phyloP scores from a whole-genome alignment of 805 yeast species.

The Candida caryicola region DNA sequence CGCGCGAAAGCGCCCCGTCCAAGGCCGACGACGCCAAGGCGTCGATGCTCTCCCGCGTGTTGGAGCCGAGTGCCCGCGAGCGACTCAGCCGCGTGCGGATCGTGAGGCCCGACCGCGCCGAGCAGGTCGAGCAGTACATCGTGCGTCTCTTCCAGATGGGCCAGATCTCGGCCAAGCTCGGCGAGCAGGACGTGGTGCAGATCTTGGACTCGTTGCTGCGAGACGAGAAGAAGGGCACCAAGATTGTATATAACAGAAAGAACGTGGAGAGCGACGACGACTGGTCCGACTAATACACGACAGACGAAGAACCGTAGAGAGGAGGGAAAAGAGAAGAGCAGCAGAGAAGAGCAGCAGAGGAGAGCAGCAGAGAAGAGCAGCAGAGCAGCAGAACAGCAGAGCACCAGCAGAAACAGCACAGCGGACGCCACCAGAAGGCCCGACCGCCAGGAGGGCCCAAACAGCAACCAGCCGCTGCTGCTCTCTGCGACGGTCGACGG shows the following conservation, averaged over 20 bases:
- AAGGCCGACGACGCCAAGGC: constrained; percentile 40
- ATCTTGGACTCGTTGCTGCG: constrained; percentile 79
- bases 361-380: no score
- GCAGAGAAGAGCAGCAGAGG: no score
- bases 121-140: constrained; percentile 79
- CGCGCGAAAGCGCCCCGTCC: constrained; percentile 6
- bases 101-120: constrained; percentile 89
- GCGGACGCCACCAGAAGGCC: no score
- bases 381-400: no score
- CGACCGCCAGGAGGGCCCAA: no score
- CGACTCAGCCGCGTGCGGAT: constrained; percentile 80
- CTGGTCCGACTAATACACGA: constrained; percentile 10
- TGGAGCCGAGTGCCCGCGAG: constrained; percentile 83
- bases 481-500: no score
- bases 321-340: no score
- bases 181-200: constrained; percentile 78
- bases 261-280: constrained; percentile 12
- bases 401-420: no score
- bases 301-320: no score
- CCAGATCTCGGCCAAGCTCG: constrained; percentile 67
- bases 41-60: constrained; percentile 57
- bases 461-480: no score
- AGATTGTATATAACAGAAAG: constrained; percentile 47
- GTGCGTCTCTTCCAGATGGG: constrained; percentile 73
- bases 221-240: constrained; percentile 60